These are phyloP conservation scores for Starmerella vitae DNA, from an alignment of 805 yeast genomes.

Conservation along the genomic window DNA sequence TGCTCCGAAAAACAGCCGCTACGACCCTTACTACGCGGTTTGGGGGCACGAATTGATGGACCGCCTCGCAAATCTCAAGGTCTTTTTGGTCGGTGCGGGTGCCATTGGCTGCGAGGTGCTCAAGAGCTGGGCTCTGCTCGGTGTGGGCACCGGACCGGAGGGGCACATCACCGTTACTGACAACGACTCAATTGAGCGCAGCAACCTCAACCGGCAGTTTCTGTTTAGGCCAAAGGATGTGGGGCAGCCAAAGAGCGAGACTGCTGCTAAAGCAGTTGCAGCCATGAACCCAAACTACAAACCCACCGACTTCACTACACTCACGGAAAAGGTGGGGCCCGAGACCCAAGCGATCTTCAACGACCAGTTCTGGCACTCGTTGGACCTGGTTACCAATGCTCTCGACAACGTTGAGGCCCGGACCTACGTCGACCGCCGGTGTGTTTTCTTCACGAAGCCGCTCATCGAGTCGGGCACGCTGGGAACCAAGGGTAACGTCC, in stretches of 20 bases:
- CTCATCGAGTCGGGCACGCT: constrained; percentile 91
- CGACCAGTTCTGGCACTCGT: constrained; percentile 68
- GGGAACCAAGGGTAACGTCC: constrained; percentile 97
- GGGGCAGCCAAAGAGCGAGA: constrained; percentile 79
- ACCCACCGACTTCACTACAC: constrained; percentile 57
- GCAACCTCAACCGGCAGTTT: constrained; percentile 92
- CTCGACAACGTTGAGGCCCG: constrained; percentile 96
- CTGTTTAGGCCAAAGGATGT: constrained; percentile 90
- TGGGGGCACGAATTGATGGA: constrained; percentile 72
- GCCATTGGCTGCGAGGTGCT: constrained; percentile 99
- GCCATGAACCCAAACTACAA: constrained; percentile 72
- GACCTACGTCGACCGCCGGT: constrained; percentile 92
- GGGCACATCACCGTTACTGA: constrained; percentile 83
- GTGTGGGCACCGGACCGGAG: constrained; percentile 79
- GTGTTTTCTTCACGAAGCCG: constrained; percentile 84
- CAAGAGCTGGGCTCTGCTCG: constrained; percentile 96
- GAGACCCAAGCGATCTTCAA: constrained; percentile 82
- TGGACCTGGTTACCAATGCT: constrained; percentile 91
- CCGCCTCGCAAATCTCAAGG: constrained; percentile 56
- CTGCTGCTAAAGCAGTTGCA: constrained; percentile 72
- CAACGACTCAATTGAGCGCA: constrained; percentile 88
- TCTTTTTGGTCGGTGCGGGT: constrained; percentile 93
- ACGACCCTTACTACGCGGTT: constrained; percentile 91
- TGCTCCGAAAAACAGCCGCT: constrained; percentile 64
- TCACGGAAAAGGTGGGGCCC: constrained; percentile 78